These are phyloP conservation scores for Poa annua DNA, from an alignment of 176 grass and related monocot genomes.

Conservation along the genomic window DNA sequence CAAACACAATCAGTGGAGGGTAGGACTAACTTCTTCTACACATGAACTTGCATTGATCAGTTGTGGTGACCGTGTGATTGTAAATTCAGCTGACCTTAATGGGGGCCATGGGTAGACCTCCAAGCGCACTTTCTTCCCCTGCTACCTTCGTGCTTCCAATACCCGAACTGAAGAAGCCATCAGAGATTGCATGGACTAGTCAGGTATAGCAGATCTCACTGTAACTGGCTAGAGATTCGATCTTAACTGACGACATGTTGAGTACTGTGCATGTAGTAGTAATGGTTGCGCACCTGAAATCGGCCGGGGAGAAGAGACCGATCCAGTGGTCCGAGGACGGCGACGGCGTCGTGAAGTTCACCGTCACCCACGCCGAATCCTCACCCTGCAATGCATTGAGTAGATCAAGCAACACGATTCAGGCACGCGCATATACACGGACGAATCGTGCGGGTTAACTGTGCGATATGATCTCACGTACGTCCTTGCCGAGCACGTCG, in stretches of 20 bases:
- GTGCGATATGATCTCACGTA: constrained; percentile 16
- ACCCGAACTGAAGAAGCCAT: constrained; percentile 42
- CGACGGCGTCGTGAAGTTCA: constrained; percentile 59
- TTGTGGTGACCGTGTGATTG: not conserved
- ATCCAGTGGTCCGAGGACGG: constrained; percentile 67
- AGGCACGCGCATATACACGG: not conserved
- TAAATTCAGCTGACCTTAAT: constrained; percentile 58
- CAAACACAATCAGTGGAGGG: not conserved
- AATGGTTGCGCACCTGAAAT: constrained; percentile 50
- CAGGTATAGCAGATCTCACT: not conserved
- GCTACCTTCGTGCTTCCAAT: constrained; percentile 29
- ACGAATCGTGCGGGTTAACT: too few relatives aligned
- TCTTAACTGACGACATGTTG: not conserved
- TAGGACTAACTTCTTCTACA: too few relatives aligned
- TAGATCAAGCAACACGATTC: not conserved
- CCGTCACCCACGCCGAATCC: constrained; percentile 58
- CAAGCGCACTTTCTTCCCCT: constrained; percentile 39
- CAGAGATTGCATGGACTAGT: not conserved
- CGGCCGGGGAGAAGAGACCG: constrained; percentile 80
- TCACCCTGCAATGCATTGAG: constrained; percentile 45
- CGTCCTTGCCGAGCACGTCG: constrained; percentile 39
- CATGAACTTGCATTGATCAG: not conserved
- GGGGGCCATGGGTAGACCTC: constrained; percentile 56
- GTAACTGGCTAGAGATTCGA: not conserved
- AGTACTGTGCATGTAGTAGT: not conserved